Evolutionary conservation across 345 rosid species (phyloP).

Genomic region (Sisymbrium irio): DNA sequence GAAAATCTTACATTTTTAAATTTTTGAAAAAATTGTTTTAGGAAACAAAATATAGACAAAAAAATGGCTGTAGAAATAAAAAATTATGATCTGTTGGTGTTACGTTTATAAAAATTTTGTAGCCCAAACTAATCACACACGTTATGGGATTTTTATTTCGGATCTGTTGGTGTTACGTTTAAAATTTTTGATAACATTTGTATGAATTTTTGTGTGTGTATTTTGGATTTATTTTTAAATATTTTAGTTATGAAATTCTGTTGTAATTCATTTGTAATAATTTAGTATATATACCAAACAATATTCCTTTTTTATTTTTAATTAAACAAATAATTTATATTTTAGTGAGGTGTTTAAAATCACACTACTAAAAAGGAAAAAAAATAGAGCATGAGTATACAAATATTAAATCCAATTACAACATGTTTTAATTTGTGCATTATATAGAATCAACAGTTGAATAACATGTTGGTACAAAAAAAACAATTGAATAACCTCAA

Average conservation of each 20-base stretch:
- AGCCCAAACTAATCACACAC: too few species aligned
- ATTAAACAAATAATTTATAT: neutral
- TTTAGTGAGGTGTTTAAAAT: neutral
- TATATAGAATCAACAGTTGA: too few species aligned
- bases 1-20: too few species aligned
- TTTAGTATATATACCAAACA: too few species aligned
- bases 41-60: too few species aligned
- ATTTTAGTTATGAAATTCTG: neutral
- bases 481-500: neutral
- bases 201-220: neutral
- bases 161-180: neutral
- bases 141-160: neutral
- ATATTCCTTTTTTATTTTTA: neutral
- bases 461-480: too few species aligned
- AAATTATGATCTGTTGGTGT: too few species aligned
- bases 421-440: too few species aligned
- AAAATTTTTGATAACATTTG: neutral
- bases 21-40: too few species aligned
- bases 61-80: too few species aligned
- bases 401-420: neutral
- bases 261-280: neutral
- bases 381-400: neutral
- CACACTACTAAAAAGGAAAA: neutral
- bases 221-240: neutral
- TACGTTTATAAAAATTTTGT: too few species aligned